Evolutionary conservation across 345 rosid genomes (phyloP).

Genomic region (Rhodomyrtus tomentosa): DNA sequence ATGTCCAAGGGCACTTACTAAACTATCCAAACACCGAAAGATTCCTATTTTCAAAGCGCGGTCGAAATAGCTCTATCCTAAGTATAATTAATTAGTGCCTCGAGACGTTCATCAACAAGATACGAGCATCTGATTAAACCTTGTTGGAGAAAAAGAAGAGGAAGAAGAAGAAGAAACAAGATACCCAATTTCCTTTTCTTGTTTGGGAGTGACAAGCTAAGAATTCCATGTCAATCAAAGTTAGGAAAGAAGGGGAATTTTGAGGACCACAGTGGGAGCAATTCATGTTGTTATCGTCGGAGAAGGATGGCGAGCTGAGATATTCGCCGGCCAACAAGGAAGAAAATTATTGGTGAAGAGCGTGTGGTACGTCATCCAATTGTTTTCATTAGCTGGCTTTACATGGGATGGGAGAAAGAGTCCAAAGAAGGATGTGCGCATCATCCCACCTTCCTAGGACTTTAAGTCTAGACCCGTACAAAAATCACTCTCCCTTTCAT

Average conservation of each 20-base stretch:
- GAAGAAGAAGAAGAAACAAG: background rate
- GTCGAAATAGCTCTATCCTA: too few relatives aligned
- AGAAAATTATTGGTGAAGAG: background rate
- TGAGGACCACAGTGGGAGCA: background rate
- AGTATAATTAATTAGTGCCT: rapidly evolving
- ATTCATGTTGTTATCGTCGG: background rate
- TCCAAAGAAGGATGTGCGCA: background rate
- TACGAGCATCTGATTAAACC: rapidly evolving
- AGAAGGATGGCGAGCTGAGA: background rate
- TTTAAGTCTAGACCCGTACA: background rate
- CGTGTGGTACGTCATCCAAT: background rate
- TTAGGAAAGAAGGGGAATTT: background rate
- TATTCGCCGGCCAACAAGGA: background rate
- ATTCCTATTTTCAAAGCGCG: too few relatives aligned
- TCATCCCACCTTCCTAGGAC: background rate
- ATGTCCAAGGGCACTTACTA: background rate
- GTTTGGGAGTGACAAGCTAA: background rate
- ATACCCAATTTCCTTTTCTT: background rate
- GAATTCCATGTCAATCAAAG: background rate
- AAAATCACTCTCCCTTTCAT: background rate
- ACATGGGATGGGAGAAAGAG: background rate
- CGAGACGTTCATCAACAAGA: background rate
- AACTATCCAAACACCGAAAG: too few relatives aligned
- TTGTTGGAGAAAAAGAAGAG: background rate
- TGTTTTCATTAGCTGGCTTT: background rate